These are phyloP conservation scores for Leptomonas pyrrhocoris DNA, from an alignment of 208 protist species.

Conservation along the genomic window DNA sequence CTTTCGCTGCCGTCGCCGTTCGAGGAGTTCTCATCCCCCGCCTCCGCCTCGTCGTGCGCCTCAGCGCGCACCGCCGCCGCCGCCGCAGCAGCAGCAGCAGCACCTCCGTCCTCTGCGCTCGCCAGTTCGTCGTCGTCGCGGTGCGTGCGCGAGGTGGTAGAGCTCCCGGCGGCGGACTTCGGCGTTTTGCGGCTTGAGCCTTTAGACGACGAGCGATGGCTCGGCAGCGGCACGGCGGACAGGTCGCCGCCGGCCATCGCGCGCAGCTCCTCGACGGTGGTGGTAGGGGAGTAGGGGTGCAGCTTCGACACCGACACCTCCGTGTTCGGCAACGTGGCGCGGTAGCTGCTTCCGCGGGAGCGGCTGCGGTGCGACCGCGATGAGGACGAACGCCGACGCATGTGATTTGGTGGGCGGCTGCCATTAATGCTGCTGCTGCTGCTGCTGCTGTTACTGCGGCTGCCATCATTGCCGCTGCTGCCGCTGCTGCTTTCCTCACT, in stretches of 20 bases:
- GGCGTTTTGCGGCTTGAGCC: no score
- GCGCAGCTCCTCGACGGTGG: conserved; percentile 22
- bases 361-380: background rate
- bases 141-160: no score
- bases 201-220: background rate
- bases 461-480: background rate
- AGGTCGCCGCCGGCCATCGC: conserved; percentile 40
- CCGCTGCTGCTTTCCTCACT: no score
- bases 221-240: conserved; percentile 16
- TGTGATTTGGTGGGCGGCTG: background rate
- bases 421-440: background rate
- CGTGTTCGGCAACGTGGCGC: conserved; percentile 7
- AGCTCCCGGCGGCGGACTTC: no score
- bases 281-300: conserved; percentile 13
- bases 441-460: background rate
- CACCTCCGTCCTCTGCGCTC: no score
- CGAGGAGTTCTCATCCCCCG: background rate
- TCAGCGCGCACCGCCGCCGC: background rate
- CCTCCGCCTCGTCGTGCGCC: no score
- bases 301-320: conserved; percentile 27
- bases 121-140: no score
- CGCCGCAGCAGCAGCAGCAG: background rate
- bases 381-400: background rate
- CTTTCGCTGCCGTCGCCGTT: conserved; percentile 22
- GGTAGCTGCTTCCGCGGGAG: background rate